These are phyloP conservation scores for Diaporthe capsici DNA, from an alignment of 2,329 filamentous ascomycete species.

Conservation along the genomic window DNA sequence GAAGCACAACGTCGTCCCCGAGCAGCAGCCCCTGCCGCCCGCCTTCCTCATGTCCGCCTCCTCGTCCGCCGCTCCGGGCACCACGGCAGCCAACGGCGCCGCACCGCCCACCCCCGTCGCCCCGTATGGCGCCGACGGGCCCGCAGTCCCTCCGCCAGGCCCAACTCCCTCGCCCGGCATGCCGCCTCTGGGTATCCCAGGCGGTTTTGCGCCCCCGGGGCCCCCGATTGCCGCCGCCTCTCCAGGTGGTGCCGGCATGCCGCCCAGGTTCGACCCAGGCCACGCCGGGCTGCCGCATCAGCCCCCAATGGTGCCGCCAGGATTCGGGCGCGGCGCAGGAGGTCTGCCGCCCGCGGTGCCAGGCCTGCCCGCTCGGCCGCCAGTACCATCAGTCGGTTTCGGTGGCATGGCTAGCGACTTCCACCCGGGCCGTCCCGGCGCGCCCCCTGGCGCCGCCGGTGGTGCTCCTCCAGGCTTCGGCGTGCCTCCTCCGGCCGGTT, in stretches of 20 bases:
- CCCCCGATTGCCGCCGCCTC: conserved; percentile 50
- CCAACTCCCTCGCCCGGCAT: conserved; percentile 43
- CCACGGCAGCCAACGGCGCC: conserved; percentile 43
- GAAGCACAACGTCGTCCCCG: conserved; percentile 91
- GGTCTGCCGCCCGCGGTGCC: conserved; percentile 63
- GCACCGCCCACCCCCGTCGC: conserved; percentile 43
- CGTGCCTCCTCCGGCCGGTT: conserved; percentile 54
- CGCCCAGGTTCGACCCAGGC: conserved; percentile 38
- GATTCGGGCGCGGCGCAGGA: conserved; percentile 48
- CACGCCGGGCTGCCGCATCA: conserved; percentile 32
- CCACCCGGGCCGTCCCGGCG: conserved; percentile 60
- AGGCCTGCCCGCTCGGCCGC: conserved; percentile 65
- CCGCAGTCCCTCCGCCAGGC: conserved; percentile 41
- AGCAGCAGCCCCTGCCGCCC: conserved; percentile 81
- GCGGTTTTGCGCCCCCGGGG: conserved; percentile 53
- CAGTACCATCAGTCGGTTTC: conserved; percentile 60
- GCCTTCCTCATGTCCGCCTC: conserved; percentile 71
- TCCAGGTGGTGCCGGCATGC: conserved; percentile 42
- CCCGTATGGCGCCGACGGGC: conserved; percentile 38
- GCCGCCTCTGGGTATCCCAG: conserved; percentile 50
- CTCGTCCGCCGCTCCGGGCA: conserved; percentile 45
- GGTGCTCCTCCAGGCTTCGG: conserved; percentile 56
- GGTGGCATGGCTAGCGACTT: conserved; percentile 62
- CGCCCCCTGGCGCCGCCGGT: conserved; percentile 48
- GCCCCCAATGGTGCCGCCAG: conserved; percentile 39